Percentiles rank a stretch among this genome's conserved stretches.
These are phyloP conservation scores for Ophiorrhiza pumila DNA, from an alignment of 257 asterid species.

Conservation along the genomic window DNA sequence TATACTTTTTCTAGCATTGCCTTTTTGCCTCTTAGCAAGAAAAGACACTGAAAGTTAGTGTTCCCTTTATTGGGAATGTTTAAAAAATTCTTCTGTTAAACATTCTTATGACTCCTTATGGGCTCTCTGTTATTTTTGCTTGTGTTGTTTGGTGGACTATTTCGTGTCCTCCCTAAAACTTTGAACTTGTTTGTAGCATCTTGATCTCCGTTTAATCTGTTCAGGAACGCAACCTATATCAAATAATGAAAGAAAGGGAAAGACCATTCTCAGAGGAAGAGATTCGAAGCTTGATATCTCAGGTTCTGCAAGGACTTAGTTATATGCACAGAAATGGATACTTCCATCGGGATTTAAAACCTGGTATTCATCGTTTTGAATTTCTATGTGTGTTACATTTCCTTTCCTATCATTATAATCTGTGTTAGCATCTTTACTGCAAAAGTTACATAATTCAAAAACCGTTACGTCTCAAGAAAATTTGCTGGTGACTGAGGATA, in stretches of 20 bases:
- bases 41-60: not conserved
- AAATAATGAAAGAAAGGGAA: slow-evolving; percentile 70
- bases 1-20: not conserved
- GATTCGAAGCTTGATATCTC: slow-evolving; percentile 75
- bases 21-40: not conserved
- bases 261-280: slow-evolving; percentile 73
- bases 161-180: not conserved
- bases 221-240: slow-evolving; percentile 86
- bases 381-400: slow-evolving; percentile 5
- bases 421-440: not conserved
- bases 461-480: slow-evolving; percentile 54
- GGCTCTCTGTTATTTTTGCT: not conserved
- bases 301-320: slow-evolving; percentile 86
- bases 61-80: not conserved
- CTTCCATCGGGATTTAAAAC: slow-evolving; percentile 93
- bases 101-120: not conserved
- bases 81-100: not conserved
- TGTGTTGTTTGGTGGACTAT: not conserved
- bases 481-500: slow-evolving; percentile 73
- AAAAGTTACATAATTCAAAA: slow-evolving; percentile 21
- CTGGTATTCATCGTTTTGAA: slow-evolving; percentile 54
- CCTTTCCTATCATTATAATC: not conserved
- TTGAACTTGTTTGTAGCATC: not conserved
- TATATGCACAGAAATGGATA: slow-evolving; percentile 79
- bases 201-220: slow-evolving; percentile 5